These are phyloP conservation scores for Curvularia hawaiiensis DNA, from an alignment of 2,329 filamentous ascomycete genomes.

Conservation along the genomic window DNA sequence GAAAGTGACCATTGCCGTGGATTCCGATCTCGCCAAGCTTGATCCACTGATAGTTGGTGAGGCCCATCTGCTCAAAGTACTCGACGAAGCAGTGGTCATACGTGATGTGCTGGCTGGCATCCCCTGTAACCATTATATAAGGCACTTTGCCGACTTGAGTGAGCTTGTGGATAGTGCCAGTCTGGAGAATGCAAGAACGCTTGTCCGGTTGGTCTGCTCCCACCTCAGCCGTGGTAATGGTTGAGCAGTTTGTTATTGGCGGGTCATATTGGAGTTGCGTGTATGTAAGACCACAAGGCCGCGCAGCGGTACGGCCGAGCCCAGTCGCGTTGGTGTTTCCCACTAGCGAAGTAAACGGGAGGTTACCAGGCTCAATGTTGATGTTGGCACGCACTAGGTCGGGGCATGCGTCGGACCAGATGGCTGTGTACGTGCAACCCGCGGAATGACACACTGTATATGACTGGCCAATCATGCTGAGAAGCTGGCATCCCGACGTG, in stretches of 20 bases:
- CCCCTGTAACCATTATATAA: conserved; percentile 38
- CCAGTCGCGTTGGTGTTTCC: conserved; percentile 4
- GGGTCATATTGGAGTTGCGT: conserved; percentile 24
- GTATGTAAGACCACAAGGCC: conserved; percentile 28
- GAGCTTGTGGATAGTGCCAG: conserved; percentile 24
- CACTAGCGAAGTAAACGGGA: conserved; percentile 22
- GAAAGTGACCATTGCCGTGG: conserved; percentile 61
- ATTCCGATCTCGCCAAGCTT: conserved; percentile 53
- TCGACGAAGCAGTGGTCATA: conserved; percentile 42
- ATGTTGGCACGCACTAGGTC: conserved; percentile 27
- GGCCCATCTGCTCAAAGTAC: conserved; percentile 49
- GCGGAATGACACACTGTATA: conserved; percentile 28
- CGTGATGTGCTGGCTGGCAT: conserved; percentile 38
- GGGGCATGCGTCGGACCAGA: conserved; percentile 32
- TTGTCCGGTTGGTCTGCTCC: conserved; percentile 17
- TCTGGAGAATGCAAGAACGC: conserved; percentile 25
- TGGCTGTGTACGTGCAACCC: conserved; percentile 27
- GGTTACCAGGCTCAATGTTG: conserved; percentile 29
- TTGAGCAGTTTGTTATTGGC: conserved; percentile 21
- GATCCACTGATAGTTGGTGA: conserved; percentile 50
- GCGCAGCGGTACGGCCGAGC: conserved; percentile 21
- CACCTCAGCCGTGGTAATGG: conserved; percentile 21
- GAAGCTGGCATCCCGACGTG: conserved; percentile 22
- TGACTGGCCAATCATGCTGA: conserved; percentile 25
- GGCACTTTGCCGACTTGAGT: conserved; percentile 33